phyloP scores from a whole-genome alignment of 306 rosid genomes.

The Cyamopsis tetragonoloba region DNA sequence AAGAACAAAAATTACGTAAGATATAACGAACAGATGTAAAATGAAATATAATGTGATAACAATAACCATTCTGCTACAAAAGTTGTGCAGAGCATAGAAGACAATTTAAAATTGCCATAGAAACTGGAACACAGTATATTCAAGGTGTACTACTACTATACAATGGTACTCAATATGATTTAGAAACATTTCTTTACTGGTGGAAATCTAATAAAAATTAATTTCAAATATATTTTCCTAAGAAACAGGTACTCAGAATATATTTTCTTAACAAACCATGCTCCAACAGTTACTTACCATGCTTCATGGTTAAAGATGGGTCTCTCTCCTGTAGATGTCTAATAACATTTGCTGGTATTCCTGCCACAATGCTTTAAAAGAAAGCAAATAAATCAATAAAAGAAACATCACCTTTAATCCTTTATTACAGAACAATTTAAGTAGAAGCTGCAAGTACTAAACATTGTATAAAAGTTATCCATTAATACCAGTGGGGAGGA shows the following conservation, averaged over 20 bases:
- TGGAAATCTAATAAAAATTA: background rate
- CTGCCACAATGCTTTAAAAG: slow-evolving; percentile 74
- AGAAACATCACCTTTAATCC: slow-evolving; percentile 21
- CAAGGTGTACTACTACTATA: background rate
- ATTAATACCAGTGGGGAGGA: slow-evolving; percentile 69
- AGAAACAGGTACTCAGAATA: background rate
- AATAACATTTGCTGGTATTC: slow-evolving; percentile 77
- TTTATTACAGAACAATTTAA: background rate
- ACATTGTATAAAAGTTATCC: background rate
- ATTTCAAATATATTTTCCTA: background rate
- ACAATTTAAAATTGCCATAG: background rate
- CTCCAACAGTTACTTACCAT: slow-evolving; percentile 54
- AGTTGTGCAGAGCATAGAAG: background rate
- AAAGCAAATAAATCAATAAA: background rate
- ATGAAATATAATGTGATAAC: background rate
- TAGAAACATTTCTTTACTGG: background rate
- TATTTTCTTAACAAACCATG: background rate
- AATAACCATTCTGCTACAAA: background rate
- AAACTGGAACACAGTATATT: slow-evolving; percentile 24
- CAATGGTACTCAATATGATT: background rate
- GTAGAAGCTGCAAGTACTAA: slow-evolving; percentile 10
- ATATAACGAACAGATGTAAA: background rate
- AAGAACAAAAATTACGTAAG: slow-evolving; percentile 12
- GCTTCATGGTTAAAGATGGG: slow-evolving; percentile 94
- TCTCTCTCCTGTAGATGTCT: slow-evolving; percentile 58